Percentiles rank a stretch among this genome's conserved stretches.
phyloP scores from a whole-genome alignment of 2,329 filamentous ascomycete species.

The Cytospora mali region DNA sequence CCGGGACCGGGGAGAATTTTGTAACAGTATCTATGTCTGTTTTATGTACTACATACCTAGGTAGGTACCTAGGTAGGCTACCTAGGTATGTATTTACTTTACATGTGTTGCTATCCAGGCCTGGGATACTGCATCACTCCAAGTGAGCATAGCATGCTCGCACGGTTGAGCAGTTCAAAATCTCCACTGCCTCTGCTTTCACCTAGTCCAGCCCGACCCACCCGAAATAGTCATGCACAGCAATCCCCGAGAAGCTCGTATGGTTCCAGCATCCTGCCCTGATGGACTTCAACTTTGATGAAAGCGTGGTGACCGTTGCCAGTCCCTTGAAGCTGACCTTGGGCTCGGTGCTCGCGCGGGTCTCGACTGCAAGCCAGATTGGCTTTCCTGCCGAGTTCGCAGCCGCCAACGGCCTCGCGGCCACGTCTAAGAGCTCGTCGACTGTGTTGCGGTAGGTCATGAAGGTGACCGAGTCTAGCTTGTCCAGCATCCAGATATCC shows the following conservation, averaged over 20 bases:
- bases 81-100: no score
- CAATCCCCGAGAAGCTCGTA: conserved; percentile 14
- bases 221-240: conserved; percentile 14
- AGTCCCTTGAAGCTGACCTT: conserved; percentile 19
- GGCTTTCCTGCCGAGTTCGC: conserved; percentile 12
- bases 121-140: no score
- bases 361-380: conserved; percentile 14
- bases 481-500: conserved; percentile 16
- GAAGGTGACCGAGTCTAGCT: conserved; percentile 20
- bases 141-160: no score
- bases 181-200: no score
- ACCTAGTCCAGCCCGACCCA: conserved; percentile 11
- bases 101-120: no score
- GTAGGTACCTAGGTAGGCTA: no score
- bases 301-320: conserved; percentile 13
- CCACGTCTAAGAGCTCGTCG: conserved; percentile 10
- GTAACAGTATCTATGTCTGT: background rate
- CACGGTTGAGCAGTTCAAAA: no score
- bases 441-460: conserved; percentile 21
- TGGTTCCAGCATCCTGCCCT: conserved; percentile 8
- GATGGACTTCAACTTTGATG: conserved; percentile 11
- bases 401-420: conserved; percentile 12
- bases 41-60: no score
- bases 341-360: conserved; percentile 7
- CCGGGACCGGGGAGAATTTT: background rate